These are phyloP conservation scores for Backusella parvicylindrica DNA, from an alignment of 192 early-diverging fungal genomes.

Conservation along the genomic window DNA sequence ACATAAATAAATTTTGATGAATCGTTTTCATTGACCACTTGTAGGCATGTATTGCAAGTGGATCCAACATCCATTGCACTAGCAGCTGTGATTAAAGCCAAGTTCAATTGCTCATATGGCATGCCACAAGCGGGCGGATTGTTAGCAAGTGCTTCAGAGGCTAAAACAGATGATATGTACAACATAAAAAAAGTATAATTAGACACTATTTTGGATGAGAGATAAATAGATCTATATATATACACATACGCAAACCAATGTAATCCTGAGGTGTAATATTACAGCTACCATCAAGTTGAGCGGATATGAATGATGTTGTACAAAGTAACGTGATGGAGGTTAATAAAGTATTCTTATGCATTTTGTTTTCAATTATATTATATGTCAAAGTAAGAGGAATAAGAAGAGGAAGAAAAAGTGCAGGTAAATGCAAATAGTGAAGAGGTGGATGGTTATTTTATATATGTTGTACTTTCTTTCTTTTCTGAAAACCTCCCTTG, in stretches of 20 bases:
- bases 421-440: not conserved
- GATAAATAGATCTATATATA: not conserved
- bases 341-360: not conserved
- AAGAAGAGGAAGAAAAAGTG: not conserved
- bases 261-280: conserved; percentile 18
- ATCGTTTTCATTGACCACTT: conserved; percentile 40
- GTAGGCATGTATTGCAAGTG: conserved; percentile 51
- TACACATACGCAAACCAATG: conserved; percentile 9
- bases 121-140: conserved; percentile 58
- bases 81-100: conserved; percentile 52
- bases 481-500: not conserved
- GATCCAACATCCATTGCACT: conserved; percentile 37
- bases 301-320: not conserved
- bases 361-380: not conserved
- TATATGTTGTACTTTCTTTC: not conserved
- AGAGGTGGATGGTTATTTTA: not conserved
- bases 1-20: conserved; percentile 44
- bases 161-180: too few relatives aligned
- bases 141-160: conserved; percentile 27
- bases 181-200: not conserved
- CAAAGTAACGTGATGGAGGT: not conserved
- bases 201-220: not conserved
- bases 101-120: conserved; percentile 46
- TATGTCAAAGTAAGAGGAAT: not conserved
- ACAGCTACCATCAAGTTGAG: not conserved